These are phyloP conservation scores for Sextonia rubra DNA, from an alignment of 164 flowering plant species.

Conservation along the genomic window DNA sequence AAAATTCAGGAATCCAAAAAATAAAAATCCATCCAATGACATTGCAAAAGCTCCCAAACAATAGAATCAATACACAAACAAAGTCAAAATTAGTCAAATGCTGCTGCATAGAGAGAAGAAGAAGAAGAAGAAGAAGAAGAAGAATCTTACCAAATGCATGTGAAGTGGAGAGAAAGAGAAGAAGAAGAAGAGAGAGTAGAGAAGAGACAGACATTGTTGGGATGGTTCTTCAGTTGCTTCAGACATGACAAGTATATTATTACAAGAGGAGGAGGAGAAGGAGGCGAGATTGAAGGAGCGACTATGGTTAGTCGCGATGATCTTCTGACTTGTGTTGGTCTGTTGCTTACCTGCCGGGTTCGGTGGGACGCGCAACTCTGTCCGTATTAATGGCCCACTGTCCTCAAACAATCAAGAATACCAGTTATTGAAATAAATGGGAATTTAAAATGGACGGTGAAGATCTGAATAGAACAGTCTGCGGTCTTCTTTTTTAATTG, in stretches of 20 bases:
- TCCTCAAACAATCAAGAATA: neutral
- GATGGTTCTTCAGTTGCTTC: neutral
- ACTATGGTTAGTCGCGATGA: neutral
- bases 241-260: neutral
- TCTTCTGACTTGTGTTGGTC: neutral
- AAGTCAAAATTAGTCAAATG: neutral
- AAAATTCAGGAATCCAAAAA: neutral
- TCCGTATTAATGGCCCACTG: neutral
- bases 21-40: neutral
- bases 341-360: neutral
- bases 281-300: slow-evolving; percentile 2
- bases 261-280: neutral
- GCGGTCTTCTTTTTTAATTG: neutral
- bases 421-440: neutral
- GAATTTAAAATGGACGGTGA: neutral
- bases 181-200: slow-evolving; percentile 19
- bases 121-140: slow-evolving; percentile 7
- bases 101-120: neutral
- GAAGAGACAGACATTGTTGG: slow-evolving; percentile 14
- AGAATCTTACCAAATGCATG: slow-evolving; percentile 19
- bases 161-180: slow-evolving; percentile 14
- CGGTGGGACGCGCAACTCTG: too few relatives aligned
- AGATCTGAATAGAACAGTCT: neutral
- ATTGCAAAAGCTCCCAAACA: neutral
- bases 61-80: neutral